Percentiles rank a stretch among this genome's conserved stretches.
phyloP scores from a whole-genome alignment of 1,284 basidiomycete genomes.

The Microbotryomycetes sp. region DNA sequence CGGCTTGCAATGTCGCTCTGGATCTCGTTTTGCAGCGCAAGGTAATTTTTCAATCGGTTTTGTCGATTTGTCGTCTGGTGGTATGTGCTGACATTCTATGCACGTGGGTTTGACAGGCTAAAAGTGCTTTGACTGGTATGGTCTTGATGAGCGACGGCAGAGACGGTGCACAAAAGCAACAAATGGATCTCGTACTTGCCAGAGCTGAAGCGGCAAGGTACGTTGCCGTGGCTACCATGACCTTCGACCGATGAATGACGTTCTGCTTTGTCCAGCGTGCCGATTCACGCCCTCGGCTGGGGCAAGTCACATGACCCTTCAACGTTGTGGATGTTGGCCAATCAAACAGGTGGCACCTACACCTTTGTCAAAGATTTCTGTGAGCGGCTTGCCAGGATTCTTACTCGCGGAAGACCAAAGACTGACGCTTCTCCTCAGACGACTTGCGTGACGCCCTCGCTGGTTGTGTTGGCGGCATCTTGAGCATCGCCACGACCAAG shows the following conservation, averaged over 20 bases:
- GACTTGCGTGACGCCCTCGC: constrained; percentile 81
- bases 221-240: constrained; percentile 15
- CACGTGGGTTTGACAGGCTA: constrained; percentile 49
- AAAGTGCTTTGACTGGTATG: constrained; percentile 85
- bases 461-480: constrained; percentile 87
- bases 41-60: neutral
- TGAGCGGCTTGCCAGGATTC: constrained; percentile 8
- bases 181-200: constrained; percentile 95
- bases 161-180: constrained; percentile 85
- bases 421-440: constrained; percentile 46
- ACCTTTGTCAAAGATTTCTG: constrained; percentile 90
- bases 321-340: constrained; percentile 97
- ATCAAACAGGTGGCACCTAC: constrained; percentile 94
- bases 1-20: constrained; percentile 77
- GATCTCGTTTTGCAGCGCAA: constrained; percentile 92
- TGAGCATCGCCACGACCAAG: constrained; percentile 78
- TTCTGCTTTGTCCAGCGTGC: constrained; percentile 49
- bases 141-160: constrained; percentile 84
- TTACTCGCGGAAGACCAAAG: neutral
- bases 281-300: constrained; percentile 94
- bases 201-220: constrained; percentile 86
- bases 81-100: neutral
- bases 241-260: neutral
- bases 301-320: constrained; percentile 93
- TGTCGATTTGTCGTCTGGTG: neutral